phyloP scores from a whole-genome alignment of 768 basidiomycete genomes.

The Boletus edulis region DNA sequence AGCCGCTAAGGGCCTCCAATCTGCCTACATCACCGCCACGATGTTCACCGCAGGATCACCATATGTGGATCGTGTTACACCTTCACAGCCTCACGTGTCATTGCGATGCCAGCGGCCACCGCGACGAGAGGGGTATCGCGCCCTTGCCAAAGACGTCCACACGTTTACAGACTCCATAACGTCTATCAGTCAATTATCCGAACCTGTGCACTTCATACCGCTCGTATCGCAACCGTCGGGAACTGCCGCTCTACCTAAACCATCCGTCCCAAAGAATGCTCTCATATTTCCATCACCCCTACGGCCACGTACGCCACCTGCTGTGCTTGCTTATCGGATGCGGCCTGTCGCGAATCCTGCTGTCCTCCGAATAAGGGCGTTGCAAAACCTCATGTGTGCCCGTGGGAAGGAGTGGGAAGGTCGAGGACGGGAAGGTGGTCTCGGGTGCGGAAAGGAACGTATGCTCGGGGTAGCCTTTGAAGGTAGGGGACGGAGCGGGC shows the following conservation, averaged over 20 bases:
- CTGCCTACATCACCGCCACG: slow-evolving; percentile 54
- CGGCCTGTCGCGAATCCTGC: slow-evolving; percentile 62
- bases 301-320: slow-evolving; percentile 37
- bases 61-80: slow-evolving; percentile 15
- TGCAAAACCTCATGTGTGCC: slow-evolving; percentile 52
- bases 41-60: slow-evolving; percentile 42
- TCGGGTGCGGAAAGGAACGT: slow-evolving; percentile 57
- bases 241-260: slow-evolving; percentile 25
- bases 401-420: slow-evolving; percentile 48
- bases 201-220: slow-evolving; percentile 40
- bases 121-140: slow-evolving; percentile 43
- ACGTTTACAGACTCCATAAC: slow-evolving; percentile 33
- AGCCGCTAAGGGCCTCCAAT: slow-evolving; percentile 55
- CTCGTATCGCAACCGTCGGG: slow-evolving; percentile 36
- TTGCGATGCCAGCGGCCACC: slow-evolving; percentile 12
- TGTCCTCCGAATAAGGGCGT: slow-evolving; percentile 56
- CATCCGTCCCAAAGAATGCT: slow-evolving; percentile 33
- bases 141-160: slow-evolving; percentile 40
- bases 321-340: slow-evolving; percentile 41
- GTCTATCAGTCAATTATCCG: slow-evolving; percentile 11
- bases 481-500: slow-evolving; percentile 53
- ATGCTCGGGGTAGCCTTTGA: slow-evolving; percentile 60
- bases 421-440: slow-evolving; percentile 43
- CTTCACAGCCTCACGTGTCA: slow-evolving; percentile 14
- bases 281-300: slow-evolving; percentile 41